Evolutionary conservation across 2,329 filamentous ascomycete genomes (phyloP).

Genomic region (Mycosphaerella arachidis): DNA sequence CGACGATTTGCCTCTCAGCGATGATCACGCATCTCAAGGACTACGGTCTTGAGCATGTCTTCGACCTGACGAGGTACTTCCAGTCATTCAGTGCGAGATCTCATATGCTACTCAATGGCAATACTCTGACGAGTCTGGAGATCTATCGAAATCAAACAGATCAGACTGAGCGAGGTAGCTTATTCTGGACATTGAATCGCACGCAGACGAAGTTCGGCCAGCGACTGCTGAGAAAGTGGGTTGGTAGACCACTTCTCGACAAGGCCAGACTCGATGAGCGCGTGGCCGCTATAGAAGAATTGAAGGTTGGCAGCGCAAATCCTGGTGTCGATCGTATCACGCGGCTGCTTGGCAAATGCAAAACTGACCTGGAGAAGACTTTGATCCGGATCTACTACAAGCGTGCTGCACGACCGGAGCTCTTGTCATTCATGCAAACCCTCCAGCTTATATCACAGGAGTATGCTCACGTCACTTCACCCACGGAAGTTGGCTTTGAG

Average conservation of each 20-base stretch:
- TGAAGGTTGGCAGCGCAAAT: constrained; percentile 65
- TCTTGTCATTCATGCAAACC: constrained; percentile 78
- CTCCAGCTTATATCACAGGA: constrained; percentile 76
- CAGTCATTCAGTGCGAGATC: constrained; percentile 89
- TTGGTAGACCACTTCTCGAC: constrained; percentile 83
- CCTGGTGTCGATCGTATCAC: constrained; percentile 68
- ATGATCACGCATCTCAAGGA: constrained; percentile 94
- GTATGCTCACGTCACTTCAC: constrained; percentile 62
- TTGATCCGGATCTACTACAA: constrained; percentile 96
- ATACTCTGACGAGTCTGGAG: constrained; percentile 87
- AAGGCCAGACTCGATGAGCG: constrained; percentile 69
- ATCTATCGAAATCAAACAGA: constrained; percentile 95
- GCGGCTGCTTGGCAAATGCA: constrained; percentile 64
- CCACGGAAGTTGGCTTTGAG: constrained; percentile 66
- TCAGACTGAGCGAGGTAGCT: constrained; percentile 74
- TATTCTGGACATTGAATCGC: constrained; percentile 94
- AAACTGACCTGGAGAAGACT: constrained; percentile 82
- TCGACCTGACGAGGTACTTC: constrained; percentile 95
- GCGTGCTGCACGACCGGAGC: constrained; percentile 85
- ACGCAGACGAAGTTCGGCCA: constrained; percentile 87
- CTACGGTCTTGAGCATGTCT: constrained; percentile 91
- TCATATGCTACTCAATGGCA: constrained; percentile 94
- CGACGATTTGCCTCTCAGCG: constrained; percentile 86
- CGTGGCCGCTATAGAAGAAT: constrained; percentile 78
- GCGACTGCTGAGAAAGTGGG: constrained; percentile 86